Evolutionary conservation across 2,329 filamentous ascomycete genomes (phyloP), one percentile per base, ranked within the genome.

Genomic region (Cladosporium oxysporum): DNA sequence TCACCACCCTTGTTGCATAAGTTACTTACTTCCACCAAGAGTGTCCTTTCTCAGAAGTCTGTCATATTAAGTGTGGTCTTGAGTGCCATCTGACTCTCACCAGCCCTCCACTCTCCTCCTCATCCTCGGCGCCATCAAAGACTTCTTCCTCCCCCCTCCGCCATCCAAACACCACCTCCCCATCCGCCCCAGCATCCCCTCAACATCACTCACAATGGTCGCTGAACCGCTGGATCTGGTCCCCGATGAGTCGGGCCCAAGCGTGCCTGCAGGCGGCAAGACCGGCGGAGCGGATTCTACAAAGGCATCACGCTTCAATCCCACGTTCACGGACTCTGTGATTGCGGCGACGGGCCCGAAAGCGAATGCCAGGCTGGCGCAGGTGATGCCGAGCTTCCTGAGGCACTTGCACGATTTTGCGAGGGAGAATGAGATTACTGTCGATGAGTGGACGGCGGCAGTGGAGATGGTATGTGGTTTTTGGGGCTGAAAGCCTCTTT

Each of bases 321-420:
- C 75, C 5, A 69, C 72, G 65, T 77, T 77, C 66, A 79, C 77
- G 7, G 70, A 75, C 16, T 68, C 73, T 61, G 76, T 79, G 60
- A 76, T 78, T 67, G 73, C 74, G 21, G 71, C 77, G 8, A 79
- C 74, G 58, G 77, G 77, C 10, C 74, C 77, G 8, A 76, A 76
- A 35, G 74, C 76, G 5, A 69, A 71, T 61, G 72, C 72, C 2
- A 72, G 77, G 8, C 66, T 76, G 37, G 67, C 72, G 55, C 68
- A 76, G 60, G 74, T 85, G 72, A 81, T 85, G 78, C 73, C 76
- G 31, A 78, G 80, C 47, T 72, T 87, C 29, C 86, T 85, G 67
- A 76, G 78, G 57, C 85, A 88, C 72, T 75, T 87, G 5, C 85
- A 88, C 68, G 85, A 87, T 72, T 88, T 85, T 73, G 84, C 84